Conservation (phyloP, 768 basidiomycete species). For the Chalciporus chontae region DNA sequence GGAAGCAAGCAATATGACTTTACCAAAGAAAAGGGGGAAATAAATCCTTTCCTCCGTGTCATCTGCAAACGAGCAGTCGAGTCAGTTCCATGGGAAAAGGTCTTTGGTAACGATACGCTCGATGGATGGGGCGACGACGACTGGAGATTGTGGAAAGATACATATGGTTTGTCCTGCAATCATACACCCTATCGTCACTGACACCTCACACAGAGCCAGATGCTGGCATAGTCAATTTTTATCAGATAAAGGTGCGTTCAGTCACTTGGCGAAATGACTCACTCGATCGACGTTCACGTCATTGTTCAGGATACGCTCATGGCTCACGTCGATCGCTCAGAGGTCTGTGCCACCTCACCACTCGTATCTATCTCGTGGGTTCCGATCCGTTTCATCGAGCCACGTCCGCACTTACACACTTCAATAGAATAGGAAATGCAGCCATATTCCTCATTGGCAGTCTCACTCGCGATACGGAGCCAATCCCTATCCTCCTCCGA, state of each 20-base stretch:
- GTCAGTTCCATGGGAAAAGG: constrained; percentile 63
- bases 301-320: constrained; percentile 75
- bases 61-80: constrained; percentile 64
- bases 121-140: constrained; percentile 55
- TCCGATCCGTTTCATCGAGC: not conserved
- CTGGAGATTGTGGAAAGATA: constrained; percentile 73
- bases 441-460: constrained; percentile 90
- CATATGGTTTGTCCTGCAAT: constrained; percentile 59
- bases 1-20: constrained; percentile 95
- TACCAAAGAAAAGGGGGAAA: constrained; percentile 57
- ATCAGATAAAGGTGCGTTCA: constrained; percentile 61
- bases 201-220: constrained; percentile 66
- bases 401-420: not conserved
- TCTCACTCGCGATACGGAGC: constrained; percentile 68
- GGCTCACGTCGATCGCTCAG: constrained; percentile 97
- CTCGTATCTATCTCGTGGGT: constrained; percentile 91
- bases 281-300: not conserved
- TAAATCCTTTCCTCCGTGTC: constrained; percentile 52
- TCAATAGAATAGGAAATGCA: constrained; percentile 75
- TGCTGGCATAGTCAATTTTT: constrained; percentile 96
- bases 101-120: constrained; percentile 42
- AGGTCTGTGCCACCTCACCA: constrained; percentile 88
- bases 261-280: not conserved
- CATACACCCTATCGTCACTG: not conserved
- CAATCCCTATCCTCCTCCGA: constrained; percentile 78